phyloP scores from a whole-genome alignment of 2,329 filamentous ascomycete species.

The Ophiostoma perfectum region DNA sequence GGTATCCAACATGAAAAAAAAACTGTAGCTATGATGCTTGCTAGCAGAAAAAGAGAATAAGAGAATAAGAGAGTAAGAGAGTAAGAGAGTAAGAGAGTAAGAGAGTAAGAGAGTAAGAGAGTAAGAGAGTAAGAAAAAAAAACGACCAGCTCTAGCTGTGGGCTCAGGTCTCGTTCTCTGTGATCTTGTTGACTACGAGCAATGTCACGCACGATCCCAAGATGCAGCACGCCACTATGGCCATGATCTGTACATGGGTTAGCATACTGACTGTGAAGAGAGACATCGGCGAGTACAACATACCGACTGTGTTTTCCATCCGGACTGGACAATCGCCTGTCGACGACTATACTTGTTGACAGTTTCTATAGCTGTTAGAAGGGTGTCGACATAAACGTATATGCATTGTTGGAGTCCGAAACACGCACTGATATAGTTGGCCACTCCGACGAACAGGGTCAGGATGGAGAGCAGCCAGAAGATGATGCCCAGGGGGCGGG shows the following conservation, averaged over 20 bases:
- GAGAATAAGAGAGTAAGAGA: neutral
- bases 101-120: neutral
- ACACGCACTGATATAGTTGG: slow-evolving; percentile 73
- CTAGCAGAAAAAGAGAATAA: neutral
- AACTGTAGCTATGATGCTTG: neutral
- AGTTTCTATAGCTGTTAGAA: slow-evolving; percentile 42
- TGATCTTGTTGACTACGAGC: slow-evolving; percentile 45
- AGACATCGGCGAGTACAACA: slow-evolving; percentile 26
- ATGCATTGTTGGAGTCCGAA: neutral
- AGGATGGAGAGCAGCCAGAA: slow-evolving; percentile 80
- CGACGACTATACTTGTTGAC: slow-evolving; percentile 75
- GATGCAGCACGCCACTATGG: slow-evolving; percentile 56
- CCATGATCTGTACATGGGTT: slow-evolving; percentile 48
- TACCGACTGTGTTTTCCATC: slow-evolving; percentile 86
- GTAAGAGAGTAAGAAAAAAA: neutral
- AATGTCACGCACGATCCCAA: slow-evolving; percentile 61
- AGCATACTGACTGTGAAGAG: no score
- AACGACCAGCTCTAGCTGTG: no score
- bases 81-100: neutral
- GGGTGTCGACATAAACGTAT: neutral
- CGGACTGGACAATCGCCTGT: slow-evolving; percentile 81
- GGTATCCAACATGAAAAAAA: no score
- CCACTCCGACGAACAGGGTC: slow-evolving; percentile 71
- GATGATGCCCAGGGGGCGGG: slow-evolving; percentile 75
- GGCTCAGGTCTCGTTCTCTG: slow-evolving; percentile 24